phyloP scores from a whole-genome alignment of 768 basidiomycete species.

The Kwoniella sp. region DNA sequence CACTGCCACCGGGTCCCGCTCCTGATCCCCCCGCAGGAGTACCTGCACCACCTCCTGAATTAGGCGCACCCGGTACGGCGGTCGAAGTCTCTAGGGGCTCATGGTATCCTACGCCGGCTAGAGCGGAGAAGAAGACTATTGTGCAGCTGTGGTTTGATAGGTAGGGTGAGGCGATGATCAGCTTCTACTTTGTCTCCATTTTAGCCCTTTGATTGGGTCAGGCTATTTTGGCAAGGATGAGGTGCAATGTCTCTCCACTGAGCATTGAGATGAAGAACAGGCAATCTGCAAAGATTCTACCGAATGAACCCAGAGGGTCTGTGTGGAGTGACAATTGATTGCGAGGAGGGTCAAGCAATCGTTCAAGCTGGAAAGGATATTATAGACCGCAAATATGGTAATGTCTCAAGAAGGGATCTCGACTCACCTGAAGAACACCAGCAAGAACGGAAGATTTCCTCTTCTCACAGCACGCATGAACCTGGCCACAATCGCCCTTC shows the following conservation, averaged over 20 bases:
- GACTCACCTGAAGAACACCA: conserved; percentile 50
- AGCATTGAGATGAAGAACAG: too few species aligned
- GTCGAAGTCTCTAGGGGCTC: conserved; percentile 18
- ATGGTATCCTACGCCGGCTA: conserved; percentile 51
- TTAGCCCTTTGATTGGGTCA: too few species aligned
- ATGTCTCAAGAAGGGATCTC: too few species aligned
- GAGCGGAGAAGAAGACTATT: conserved; percentile 51
- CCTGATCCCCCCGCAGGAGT: not conserved
- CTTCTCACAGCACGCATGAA: conserved; percentile 37
- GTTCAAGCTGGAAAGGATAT: too few species aligned
- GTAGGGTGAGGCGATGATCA: not conserved
- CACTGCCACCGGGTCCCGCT: conserved; percentile 3
- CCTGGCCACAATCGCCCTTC: conserved; percentile 38
- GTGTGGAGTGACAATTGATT: too few species aligned
- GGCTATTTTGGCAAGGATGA: too few species aligned
- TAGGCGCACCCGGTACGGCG: not conserved
- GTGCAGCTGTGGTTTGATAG: conserved; percentile 41
- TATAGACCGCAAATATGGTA: too few species aligned
- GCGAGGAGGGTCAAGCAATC: too few species aligned
- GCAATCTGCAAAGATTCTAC: too few species aligned
- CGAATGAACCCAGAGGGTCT: too few species aligned
- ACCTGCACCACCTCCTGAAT: not conserved
- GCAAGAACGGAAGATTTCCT: conserved; percentile 51
- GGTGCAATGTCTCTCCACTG: too few species aligned
- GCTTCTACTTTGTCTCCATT: too few species aligned